phyloP scores from a whole-genome alignment of 352 stramenopile genomes.

The Globisporangium echinulatum region DNA sequence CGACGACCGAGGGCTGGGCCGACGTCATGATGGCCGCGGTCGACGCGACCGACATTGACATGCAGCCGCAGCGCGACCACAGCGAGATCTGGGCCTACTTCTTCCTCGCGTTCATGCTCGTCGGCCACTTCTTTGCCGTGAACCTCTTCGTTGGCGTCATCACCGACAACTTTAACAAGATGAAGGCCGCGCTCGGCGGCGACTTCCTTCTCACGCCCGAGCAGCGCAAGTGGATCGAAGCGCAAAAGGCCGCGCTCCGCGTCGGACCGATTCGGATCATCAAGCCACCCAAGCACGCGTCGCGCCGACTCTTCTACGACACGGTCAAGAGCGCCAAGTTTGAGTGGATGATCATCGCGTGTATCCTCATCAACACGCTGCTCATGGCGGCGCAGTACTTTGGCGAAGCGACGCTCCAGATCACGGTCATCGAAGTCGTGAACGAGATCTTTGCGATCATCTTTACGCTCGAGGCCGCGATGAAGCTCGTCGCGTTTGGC shows the following conservation, averaged over 20 bases:
- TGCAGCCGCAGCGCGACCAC: slow-evolving; percentile 88
- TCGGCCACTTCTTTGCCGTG: slow-evolving; percentile 92
- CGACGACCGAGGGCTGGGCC: slow-evolving; percentile 89
- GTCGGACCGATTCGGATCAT: slow-evolving; percentile 55
- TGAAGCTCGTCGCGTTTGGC: slow-evolving; percentile 84
- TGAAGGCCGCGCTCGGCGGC: slow-evolving; percentile 72
- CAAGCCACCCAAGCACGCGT: slow-evolving; percentile 37
- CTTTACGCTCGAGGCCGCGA: slow-evolving; percentile 82
- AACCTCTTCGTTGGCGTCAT: slow-evolving; percentile 94
- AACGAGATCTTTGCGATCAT: slow-evolving; percentile 87
- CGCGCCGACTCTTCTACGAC: slow-evolving; percentile 60
- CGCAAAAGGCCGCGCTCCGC: slow-evolving; percentile 56
- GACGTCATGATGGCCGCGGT: slow-evolving; percentile 89
- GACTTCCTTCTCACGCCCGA: slow-evolving; percentile 84
- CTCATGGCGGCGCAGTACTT: slow-evolving; percentile 87
- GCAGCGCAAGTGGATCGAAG: slow-evolving; percentile 89
- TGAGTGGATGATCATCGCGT: slow-evolving; percentile 85
- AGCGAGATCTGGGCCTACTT: slow-evolving; percentile 78
- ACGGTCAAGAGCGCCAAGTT: slow-evolving; percentile 65
- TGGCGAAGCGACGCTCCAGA: slow-evolving; percentile 58
- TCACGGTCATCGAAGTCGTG: slow-evolving; percentile 44
- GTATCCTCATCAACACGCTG: slow-evolving; percentile 88
- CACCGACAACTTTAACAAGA: slow-evolving; percentile 93
- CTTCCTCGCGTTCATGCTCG: slow-evolving; percentile 89
- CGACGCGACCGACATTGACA: slow-evolving; percentile 85